Conservation (phyloP, 192 early-diverging fungal genomes). For the Backusella luteola region DNA sequence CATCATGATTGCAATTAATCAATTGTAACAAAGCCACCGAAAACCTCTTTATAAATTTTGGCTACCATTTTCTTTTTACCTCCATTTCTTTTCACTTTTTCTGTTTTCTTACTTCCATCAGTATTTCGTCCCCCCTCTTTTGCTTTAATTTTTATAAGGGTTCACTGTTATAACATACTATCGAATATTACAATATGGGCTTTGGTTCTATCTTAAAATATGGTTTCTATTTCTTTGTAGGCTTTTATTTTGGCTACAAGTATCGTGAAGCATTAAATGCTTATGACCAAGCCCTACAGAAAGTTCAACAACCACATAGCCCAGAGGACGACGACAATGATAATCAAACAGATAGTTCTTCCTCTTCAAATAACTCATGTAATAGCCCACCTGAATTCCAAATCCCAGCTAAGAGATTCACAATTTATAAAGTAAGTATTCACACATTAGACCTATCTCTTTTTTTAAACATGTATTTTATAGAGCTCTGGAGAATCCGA, state of each 20-base stretch:
- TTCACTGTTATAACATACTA: not conserved
- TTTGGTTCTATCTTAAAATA: not conserved
- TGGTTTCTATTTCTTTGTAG: not conserved
- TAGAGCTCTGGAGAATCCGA: not conserved
- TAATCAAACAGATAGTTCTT: not conserved
- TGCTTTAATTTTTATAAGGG: not conserved
- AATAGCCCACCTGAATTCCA: too few relatives aligned
- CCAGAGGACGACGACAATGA: not conserved
- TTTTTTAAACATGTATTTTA: not conserved
- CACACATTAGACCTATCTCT: too few relatives aligned
- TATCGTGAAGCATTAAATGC: not conserved
- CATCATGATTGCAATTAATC: not conserved
- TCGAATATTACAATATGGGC: not conserved
- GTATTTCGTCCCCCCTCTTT: not conserved
- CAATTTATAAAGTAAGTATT: too few relatives aligned
- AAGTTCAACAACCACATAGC: not conserved
- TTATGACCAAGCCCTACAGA: not conserved
- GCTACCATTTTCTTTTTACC: not conserved
- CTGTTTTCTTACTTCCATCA: not conserved
- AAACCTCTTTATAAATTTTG: not conserved
- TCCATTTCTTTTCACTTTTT: not conserved
- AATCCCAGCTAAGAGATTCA: too few relatives aligned
- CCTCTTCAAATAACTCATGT: not conserved
- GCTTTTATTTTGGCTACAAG: not conserved
- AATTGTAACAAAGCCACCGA: not conserved